Percentiles rank a stretch among this genome's conserved stretches.
Evolutionary conservation across 345 rosid species (phyloP).

Genomic region (Eucalyptus regnans): DNA sequence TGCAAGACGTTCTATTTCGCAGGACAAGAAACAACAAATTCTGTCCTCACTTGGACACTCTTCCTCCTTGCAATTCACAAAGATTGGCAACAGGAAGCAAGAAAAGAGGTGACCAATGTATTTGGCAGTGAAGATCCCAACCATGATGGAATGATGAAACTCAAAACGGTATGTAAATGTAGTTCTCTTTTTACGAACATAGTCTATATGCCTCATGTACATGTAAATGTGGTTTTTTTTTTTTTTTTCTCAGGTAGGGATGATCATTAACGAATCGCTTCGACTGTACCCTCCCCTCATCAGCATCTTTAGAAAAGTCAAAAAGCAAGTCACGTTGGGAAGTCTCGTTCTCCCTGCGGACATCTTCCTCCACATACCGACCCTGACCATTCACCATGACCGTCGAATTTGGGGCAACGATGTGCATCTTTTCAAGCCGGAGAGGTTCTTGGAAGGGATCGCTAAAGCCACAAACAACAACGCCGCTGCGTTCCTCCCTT

Average conservation of each 20-base stretch:
- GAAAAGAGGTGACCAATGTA: slow-evolving; percentile 11
- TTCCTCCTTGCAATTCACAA: slow-evolving; percentile 19
- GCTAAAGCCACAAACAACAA: background rate
- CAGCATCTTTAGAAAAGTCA: background rate
- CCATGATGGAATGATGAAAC: background rate
- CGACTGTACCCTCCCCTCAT: slow-evolving; percentile 13
- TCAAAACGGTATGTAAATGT: background rate
- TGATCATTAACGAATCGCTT: slow-evolving; percentile 18
- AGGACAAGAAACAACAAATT: slow-evolving; percentile 23
- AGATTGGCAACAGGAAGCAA: slow-evolving; percentile 32
- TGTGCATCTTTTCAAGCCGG: background rate
- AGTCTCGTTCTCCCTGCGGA: slow-evolving; percentile 7
- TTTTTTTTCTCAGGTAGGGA: background rate
- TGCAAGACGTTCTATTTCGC: slow-evolving; percentile 25
- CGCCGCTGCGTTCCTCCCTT: slow-evolving; percentile 16
- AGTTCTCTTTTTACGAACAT: background rate
- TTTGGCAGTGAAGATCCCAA: slow-evolving; percentile 10
- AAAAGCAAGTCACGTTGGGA: slow-evolving; percentile 12
- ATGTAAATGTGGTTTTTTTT: background rate
- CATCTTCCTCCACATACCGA: background rate
- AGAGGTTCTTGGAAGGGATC: too few species aligned
- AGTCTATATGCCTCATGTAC: background rate
- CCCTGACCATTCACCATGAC: slow-evolving; percentile 13
- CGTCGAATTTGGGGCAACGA: slow-evolving; percentile 32
- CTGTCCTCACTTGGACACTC: slow-evolving; percentile 17